Evolutionary conservation across 2,329 filamentous ascomycete genomes (phyloP), one percentile per base, ranked within the genome.

Genomic region (Acrodontium crateriforme): DNA sequence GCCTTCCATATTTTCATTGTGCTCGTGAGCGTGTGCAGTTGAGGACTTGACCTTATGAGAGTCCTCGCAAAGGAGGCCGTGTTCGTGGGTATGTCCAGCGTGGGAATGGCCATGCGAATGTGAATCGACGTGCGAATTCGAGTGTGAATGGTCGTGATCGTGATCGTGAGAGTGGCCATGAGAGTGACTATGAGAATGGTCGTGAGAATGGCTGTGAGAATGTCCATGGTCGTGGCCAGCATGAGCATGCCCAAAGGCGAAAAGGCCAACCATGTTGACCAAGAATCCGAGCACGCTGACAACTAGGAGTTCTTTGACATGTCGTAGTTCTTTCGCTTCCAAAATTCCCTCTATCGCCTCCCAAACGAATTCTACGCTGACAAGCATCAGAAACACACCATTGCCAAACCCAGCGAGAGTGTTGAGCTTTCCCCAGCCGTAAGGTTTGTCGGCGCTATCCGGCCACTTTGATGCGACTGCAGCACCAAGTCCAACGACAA

Each of bases 391-490:
- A 42, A 98, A 87, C 16, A 98, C 78, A 6, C 89, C 89, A 47
- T 98, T 98, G 41, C 82, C 89, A 53, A 98, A 94, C 0, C 89
- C 89, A 34, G 87, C 92, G 32, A 98, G 61, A 1, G 84, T 94
- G 57, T 98, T 89, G 32, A 98, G 82, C 56, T 95, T 98, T 33
- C 87, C 85, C 52, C 93, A 89, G 0, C 89, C 89, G 48, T 94
- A 95, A 0, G 89, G 89, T 44, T 93, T 95, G 12, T 76, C 68
- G 34, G 79, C 67, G 50, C 78, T 93, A 1, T 84, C 79, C 1
- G 85, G 84, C 85, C 89, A 94, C 56, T 95, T 95, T 56, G 82
- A 89, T 63, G 93, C 82, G 5, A 98, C 84, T 2, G 87, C 78
- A 16, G 89, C 89, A 43, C 87, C 78, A 7, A 98, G 64, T 8